Base-by-base conservation (phyloP, 2,329 filamentous ascomycete species). In the Paraphaeosphaeria sporulosa region DNA sequence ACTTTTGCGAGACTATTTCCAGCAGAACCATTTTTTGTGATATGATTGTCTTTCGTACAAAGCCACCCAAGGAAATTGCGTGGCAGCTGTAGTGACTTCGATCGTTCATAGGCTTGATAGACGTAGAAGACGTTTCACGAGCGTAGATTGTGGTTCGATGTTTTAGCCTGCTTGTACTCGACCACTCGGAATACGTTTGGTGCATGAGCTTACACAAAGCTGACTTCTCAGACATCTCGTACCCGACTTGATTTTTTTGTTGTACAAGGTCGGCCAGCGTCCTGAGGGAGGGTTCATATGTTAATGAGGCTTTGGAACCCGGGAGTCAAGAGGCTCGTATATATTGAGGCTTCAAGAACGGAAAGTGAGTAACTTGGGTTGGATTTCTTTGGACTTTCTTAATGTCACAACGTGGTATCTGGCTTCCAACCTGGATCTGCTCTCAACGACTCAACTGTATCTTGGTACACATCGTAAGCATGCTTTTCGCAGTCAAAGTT, bases 381-480 rank as follows among this genome's bases (percentile, higher is more conserved):
- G 27, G 23, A 5, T 47, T n/a, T 6, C 7, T n/a, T 21, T 47
- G 7, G 17, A 7, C 12, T 47, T 1, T 47, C 44, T 17, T 25
- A 1, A 27, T 17, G 30, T 48, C 30, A 60, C 30, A 60, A 34
- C 27, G 4, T 49, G 7, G 55, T 51, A 23, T 63, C 43, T 3
- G 63, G 64, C 19, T 62, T 64, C 64, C 64, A 67, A 19, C 52
- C 58, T 0, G 65, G 60, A 50, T 66, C 55, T 17, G 43, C 52
- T 51, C 47, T 58, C 50, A 68, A 55, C 23, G 47, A 52, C 52
- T 69, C 59, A 12, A 66, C 67, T 15, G 66, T 71, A 55, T 72
- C 62, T 0, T 55, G 49, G 48, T 70, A 72, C 34, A 76, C 73
- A 36, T 77, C 65, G 38, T 71, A 68, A 9, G 69, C 64, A 59